Evolutionary conservation across 805 yeast genomes (phyloP), one percentile per base, ranked within the genome.

Genomic region (Debaryomyces castellii): DNA sequence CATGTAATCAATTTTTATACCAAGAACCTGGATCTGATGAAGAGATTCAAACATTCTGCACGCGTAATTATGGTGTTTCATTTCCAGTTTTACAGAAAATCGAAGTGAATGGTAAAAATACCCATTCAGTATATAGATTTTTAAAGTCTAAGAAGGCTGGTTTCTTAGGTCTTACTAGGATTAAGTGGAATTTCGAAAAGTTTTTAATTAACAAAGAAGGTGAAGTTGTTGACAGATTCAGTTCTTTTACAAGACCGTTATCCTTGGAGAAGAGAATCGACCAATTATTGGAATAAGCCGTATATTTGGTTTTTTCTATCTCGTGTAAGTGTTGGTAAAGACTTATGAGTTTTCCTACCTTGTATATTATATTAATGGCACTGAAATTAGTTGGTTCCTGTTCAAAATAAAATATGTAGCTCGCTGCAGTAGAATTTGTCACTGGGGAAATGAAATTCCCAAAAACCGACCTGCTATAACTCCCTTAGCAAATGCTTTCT

Each of bases 61-160:
- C 79, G 37, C 60, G 82, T 58, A 90, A 89, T 73, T 94, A 83
- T 64, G 97, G 97, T 44, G 97, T 92, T 35, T 73, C 86, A 14
- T 92, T 94, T 84, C 97, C 97, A 24, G 78, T 92, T 25, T 71
- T 92, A 80, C 76, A 80, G 63, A 92, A 91, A 76, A 66, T 90
- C 48, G 90, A 91, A 35, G 98, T 94, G 55, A 94, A 92, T 64
- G 99, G 99, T 42, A 67, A 75, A 50, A 69, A 82, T 37, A 82
- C 89, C 16, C 91, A 87, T 61, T 89, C 92, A 16, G 90, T 92
- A 28, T 92, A 82, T 71, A 71, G 78, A 58, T 91, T 64, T 73
- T 77, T 92, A 64, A 92, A 94, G 74, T 39, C 69, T 35, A 63
- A 78, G 53, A 78, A 78, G 55, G 58, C 78, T 14, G 85, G 84